Evolutionary conservation across 441 rosid species (phyloP), one percentile per base, ranked within the genome.

Genomic region (Gossypium schwendimanii): DNA sequence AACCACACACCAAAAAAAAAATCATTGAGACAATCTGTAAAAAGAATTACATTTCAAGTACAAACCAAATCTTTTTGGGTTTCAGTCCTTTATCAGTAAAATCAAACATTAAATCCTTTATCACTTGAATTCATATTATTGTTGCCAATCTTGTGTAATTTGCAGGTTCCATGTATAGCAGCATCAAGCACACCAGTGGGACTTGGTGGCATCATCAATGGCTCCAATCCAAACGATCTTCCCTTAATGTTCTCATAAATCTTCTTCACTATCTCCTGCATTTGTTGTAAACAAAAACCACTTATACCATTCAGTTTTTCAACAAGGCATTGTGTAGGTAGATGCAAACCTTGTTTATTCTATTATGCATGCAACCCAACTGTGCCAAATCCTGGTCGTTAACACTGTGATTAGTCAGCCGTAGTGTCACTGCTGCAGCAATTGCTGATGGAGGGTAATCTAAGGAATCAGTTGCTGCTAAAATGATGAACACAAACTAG

Each of bases 181-280:
- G 64, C 60, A n/a, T 72, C 60, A 15, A 47, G 18, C 21, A 72
- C 73, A 31, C 62, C 57, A 17, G 45, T 72, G 33, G 49, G 57
- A 21, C 69, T 72, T 53, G 23, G 24, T 23, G 63, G 24, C 49
- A 36, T 9, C 33, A 4, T 28, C 33, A 28, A 28, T 3, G 23
- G 26, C 64, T 72, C 69, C 47, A 18, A 52, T 18, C 55, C 63
- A 28, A 71, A 55, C 33, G 11, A 49, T 47, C 73, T 77, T 70
- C 58, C 52, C 67, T 70, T 71, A 10, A 83, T 52, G 15, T 75
- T 62, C 49, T 73, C 28, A 70, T 75, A 45, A 52, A 82, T 75
- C 76, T 69, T 77, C 58, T 36, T 71, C 71, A 77, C 83, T 83
- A 67, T 75, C 8, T 79, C 84, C 84, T 81, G 83, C 74, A 52